Conservation (phyloP, 352 stramenopile species). For the Pythium vanterpoolii region DNA sequence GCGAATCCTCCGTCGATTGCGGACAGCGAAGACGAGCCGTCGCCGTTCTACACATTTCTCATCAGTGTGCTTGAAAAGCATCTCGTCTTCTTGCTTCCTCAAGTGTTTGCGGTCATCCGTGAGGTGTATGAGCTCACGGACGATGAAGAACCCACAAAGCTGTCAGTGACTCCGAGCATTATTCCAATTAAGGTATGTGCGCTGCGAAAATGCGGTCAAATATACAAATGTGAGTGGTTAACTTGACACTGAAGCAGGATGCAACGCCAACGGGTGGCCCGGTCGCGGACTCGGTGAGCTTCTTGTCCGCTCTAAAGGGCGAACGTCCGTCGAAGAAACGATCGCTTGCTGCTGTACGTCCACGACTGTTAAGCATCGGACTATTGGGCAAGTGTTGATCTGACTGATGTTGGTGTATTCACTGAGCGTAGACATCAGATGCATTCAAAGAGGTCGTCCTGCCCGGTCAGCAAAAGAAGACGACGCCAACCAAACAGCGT, state of each 20-base stretch:
- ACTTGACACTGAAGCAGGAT: neutral
- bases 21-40: conserved; percentile 57
- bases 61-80: conserved; percentile 40
- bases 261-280: neutral
- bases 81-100: conserved; percentile 40
- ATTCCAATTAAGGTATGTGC: conserved; percentile 3
- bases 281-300: conserved; percentile 30
- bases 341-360: conserved; percentile 14
- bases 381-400: neutral
- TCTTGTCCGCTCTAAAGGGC: conserved; percentile 60
- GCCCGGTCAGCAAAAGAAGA: conserved; percentile 8
- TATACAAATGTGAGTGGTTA: neutral
- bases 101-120: conserved; percentile 48
- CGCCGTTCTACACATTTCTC: conserved; percentile 73
- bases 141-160: conserved; percentile 12
- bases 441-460: conserved; percentile 23
- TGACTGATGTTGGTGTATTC: neutral
- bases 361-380: neutral
- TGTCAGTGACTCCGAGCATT: neutral
- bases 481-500: neutral
- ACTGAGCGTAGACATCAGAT: conserved; percentile 8
- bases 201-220: neutral
- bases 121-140: conserved; percentile 60
- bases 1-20: conserved; percentile 58
- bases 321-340: conserved; percentile 29